Percentiles rank a stretch among this genome's conserved stretches.
Evolutionary conservation across 257 asterid species (phyloP).

Genomic region (Vinca minor): DNA sequence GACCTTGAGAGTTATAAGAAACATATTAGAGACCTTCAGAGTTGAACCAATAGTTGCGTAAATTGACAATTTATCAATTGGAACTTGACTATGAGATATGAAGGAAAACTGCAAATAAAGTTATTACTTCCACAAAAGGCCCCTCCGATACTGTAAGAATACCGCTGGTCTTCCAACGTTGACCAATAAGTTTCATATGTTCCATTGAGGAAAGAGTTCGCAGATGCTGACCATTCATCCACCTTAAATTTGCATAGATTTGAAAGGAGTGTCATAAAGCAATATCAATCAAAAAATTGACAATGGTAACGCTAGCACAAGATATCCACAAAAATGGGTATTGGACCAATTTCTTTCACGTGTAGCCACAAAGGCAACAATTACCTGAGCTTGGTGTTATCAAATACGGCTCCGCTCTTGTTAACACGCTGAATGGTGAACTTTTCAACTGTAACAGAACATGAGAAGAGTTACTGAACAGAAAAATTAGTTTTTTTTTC

Average conservation of each 20-base stretch:
- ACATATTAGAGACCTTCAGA: too few species aligned
- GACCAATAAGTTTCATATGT: conserved; percentile 53
- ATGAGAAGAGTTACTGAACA: too few species aligned
- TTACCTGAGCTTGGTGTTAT: conserved; percentile 81
- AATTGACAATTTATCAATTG: neutral
- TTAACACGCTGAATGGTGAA: conserved; percentile 91
- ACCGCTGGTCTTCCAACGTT: conserved; percentile 69
- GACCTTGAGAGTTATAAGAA: too few species aligned
- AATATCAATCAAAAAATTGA: conserved; percentile 6
- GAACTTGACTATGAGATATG: too few species aligned
- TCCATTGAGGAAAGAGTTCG: conserved; percentile 61
- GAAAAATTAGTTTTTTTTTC: too few species aligned
- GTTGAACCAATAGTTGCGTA: neutral
- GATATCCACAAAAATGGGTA: neutral
- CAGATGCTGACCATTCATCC: conserved; percentile 98
- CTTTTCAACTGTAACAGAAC: conserved; percentile 67
- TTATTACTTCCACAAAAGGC: conserved; percentile 56
- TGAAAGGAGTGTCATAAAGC: conserved; percentile 14
- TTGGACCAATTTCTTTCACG: neutral
- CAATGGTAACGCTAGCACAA: conserved; percentile 4
- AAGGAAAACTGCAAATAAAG: too few species aligned
- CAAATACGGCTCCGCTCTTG: conserved; percentile 88
- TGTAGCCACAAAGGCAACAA: neutral
- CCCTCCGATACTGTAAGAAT: conserved; percentile 56
- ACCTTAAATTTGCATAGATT: conserved; percentile 41